Percentiles rank a stretch among this genome's conserved stretches.
phyloP scores from a whole-genome alignment of 768 basidiomycete genomes.

The Leucocoprinus birnbaumii region DNA sequence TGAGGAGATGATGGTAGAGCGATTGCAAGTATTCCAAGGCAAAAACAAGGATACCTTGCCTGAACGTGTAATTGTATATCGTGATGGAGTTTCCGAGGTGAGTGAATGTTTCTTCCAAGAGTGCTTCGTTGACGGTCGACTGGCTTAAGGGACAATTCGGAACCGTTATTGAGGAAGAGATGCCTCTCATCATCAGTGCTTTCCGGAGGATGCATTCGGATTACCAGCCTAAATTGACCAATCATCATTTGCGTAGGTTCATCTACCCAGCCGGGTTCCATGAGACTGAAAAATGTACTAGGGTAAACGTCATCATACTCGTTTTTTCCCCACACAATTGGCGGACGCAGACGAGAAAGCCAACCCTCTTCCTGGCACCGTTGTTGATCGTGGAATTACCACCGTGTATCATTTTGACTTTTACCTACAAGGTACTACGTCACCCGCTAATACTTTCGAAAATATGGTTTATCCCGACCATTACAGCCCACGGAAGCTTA shows the following conservation, averaged over 20 bases:
- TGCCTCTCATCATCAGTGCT: constrained; percentile 60
- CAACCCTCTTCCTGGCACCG: constrained; percentile 75
- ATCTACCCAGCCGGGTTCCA: no score
- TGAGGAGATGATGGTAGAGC: constrained; percentile 61
- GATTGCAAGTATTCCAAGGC: constrained; percentile 49
- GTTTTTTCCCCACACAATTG: constrained; percentile 61
- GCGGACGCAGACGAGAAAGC: constrained; percentile 57
- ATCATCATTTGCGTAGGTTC: constrained; percentile 74
- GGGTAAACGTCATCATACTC: constrained; percentile 52
- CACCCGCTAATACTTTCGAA: neutral
- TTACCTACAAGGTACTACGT: constrained; percentile 57
- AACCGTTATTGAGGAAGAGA: constrained; percentile 59
- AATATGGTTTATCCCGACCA: neutral
- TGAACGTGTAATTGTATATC: constrained; percentile 65
- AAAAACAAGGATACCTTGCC: constrained; percentile 52
- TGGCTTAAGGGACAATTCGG: constrained; percentile 69
- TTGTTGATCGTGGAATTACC: constrained; percentile 79
- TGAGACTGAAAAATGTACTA: constrained; percentile 15
- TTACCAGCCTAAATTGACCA: constrained; percentile 58
- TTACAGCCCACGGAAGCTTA: constrained; percentile 71
- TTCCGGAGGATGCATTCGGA: constrained; percentile 46
- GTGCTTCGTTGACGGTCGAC: neutral
- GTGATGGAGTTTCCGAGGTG: constrained; percentile 84
- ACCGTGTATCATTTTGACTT: constrained; percentile 65
- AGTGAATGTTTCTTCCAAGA: constrained; percentile 19